These are phyloP conservation scores for Penicillium crystallinum DNA, from an alignment of 495 filamentous ascomycete species.

Conservation along the genomic window DNA sequence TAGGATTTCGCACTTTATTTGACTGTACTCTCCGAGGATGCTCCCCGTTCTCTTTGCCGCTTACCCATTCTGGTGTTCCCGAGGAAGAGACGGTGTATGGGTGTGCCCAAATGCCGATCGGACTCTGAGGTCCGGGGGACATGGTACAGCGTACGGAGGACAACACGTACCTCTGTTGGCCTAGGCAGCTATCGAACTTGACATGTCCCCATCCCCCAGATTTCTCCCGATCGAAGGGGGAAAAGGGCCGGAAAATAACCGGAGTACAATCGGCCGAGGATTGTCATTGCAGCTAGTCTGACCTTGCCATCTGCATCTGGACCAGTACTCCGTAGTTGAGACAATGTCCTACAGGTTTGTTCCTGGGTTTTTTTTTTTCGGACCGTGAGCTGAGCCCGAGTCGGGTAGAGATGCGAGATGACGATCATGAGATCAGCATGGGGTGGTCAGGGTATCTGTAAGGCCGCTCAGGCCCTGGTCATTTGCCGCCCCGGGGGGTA, in stretches of 20 bases:
- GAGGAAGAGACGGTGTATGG: slow-evolving; percentile 10
- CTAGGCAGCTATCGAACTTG: too few relatives aligned
- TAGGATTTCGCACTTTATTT: background rate
- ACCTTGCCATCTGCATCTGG: slow-evolving; percentile 5
- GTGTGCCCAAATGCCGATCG: slow-evolving; percentile 20
- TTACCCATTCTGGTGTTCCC: slow-evolving; percentile 26
- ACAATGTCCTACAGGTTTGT: slow-evolving; percentile 1
- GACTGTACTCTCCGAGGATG: slow-evolving; percentile 18
- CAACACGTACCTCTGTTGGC: background rate
- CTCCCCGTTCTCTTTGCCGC: slow-evolving; percentile 3
- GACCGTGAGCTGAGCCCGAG: slow-evolving; percentile 6
- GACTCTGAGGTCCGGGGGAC: too few relatives aligned
- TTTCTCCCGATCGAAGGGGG: background rate
- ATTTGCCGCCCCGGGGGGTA: background rate
- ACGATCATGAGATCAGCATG: slow-evolving; percentile 17
- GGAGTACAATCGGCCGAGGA: slow-evolving; percentile 6
- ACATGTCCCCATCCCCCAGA: slow-evolving; percentile 8
- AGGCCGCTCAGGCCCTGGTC: slow-evolving; percentile 4
- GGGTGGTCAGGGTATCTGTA: background rate
- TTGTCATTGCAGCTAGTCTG: slow-evolving; percentile 15
- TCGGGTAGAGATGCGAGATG: slow-evolving; percentile 6
- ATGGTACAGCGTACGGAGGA: too few relatives aligned
- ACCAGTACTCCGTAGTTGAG: background rate
- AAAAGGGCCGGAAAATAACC: slow-evolving; percentile 7
- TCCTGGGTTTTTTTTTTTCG: background rate